Base-by-base conservation (phyloP, 2,329 filamentous ascomycete species). In the Emergomyces pasteurianus region DNA sequence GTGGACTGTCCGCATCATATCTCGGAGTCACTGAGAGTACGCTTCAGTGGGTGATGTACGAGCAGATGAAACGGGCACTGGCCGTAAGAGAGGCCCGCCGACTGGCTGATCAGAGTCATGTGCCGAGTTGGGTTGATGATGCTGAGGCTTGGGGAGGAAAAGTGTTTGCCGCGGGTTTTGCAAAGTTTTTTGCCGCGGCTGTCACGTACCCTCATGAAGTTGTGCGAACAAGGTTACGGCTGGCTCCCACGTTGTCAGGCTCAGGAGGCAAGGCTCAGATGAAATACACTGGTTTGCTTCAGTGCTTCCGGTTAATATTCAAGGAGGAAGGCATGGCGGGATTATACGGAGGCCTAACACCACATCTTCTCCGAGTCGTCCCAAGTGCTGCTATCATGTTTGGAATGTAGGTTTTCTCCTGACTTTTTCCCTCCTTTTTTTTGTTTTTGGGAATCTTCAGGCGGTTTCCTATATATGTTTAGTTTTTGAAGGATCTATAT, bases 361-460 rank as follows among this genome's bases (percentile, higher is more conserved):
- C 92, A 53, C 92, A 96, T 71, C 84, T 96, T 68, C 83, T 96
- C 75, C 83, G 92, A 63, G 92, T 92, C 8, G 92, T 96, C 7
- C 92, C 92, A 1, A 94, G 89, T 66, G 91, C 92, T 9, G 91
- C 89, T 66, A 95, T 96, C 73, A 96, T 95, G 89, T 96, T 96
- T 73, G 90, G 90, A 74, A 94, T 94, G 79, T 96, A 80, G 71
- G 70, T 65, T 40, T 58, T 61, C 36, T 12, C n/a, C n/a, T n/a
- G n/a, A n/a, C n/a, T n/a, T n/a, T n/a, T n/a, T n/a, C n/a, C n/a
- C n/a, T n/a, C n/a, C n/a, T n/a, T n/a, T n/a, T n/a, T n/a, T n/a
- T n/a, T n/a, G n/a, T n/a, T n/a, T n/a, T n/a, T n/a, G n/a, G n/a
- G 26, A n/a, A 4, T 7, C 14, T 2, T 4, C 16, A 43, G 6